Percentiles rank a stretch among this genome's conserved stretches.
These are phyloP conservation scores for Malassezia vespertilionis DNA, from an alignment of 1,284 basidiomycete species.

Conservation along the genomic window DNA sequence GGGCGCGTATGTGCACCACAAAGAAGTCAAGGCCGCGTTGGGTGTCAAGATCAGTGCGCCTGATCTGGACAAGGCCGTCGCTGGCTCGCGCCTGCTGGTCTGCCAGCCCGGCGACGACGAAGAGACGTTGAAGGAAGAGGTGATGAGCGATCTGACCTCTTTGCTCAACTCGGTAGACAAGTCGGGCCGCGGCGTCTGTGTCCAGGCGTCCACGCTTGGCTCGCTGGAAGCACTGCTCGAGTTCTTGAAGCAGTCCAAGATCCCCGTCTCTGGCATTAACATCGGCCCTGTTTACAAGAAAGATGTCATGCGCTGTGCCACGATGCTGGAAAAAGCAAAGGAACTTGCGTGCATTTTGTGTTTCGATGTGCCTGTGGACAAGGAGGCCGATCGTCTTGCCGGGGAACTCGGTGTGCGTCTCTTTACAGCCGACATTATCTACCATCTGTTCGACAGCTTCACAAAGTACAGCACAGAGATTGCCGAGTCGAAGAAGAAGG, in stretches of 20 bases:
- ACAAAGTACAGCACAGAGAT: constrained; percentile 92
- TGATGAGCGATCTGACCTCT: constrained; percentile 89
- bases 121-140: constrained; percentile 82
- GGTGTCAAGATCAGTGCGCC: constrained; percentile 94
- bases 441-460: constrained; percentile 95
- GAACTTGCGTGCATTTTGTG: constrained; percentile 90
- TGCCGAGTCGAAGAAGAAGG: constrained; percentile 76
- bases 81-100: constrained; percentile 85
- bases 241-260: constrained; percentile 89
- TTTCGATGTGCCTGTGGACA: constrained; percentile 86
- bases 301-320: constrained; percentile 81
- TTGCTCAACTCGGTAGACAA: constrained; percentile 86
- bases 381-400: constrained; percentile 77
- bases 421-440: constrained; percentile 98
- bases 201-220: constrained; percentile 93
- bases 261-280: constrained; percentile 76
- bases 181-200: constrained; percentile 87
- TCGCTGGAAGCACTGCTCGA: constrained; percentile 93
- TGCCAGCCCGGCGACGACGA: constrained; percentile 89
- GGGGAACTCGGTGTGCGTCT: constrained; percentile 86
- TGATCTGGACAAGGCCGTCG: constrained; percentile 97
- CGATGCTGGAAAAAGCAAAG: constrained; percentile 92
- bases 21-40: constrained; percentile 91
- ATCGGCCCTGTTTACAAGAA: constrained; percentile 96
- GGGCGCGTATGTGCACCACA: constrained; percentile 95